phyloP scores from a whole-genome alignment of 2,329 filamentous ascomycete genomes.

The Nigrospora osmanthi region DNA sequence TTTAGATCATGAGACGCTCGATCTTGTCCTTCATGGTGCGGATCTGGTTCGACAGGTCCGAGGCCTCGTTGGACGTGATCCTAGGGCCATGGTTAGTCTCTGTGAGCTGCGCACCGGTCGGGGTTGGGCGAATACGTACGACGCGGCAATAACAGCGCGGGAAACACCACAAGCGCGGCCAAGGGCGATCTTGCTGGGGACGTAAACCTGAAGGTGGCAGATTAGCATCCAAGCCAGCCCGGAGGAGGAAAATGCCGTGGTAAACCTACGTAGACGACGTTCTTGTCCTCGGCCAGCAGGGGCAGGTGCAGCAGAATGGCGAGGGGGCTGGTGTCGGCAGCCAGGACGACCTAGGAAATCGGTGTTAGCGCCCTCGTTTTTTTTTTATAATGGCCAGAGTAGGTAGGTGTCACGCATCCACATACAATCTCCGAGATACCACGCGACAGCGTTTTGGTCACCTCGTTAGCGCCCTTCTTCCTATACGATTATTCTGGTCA shows the following conservation, averaged over 20 bases:
- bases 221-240: neutral
- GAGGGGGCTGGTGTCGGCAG: conserved; percentile 79
- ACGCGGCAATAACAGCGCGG: conserved; percentile 77
- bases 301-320: conserved; percentile 86
- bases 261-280: conserved; percentile 25
- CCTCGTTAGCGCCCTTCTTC: conserved; percentile 62
- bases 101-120: too few relatives aligned
- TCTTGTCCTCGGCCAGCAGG: conserved; percentile 78
- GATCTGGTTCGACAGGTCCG: conserved; percentile 83
- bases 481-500: neutral
- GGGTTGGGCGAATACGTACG: conserved; percentile 13
- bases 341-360: conserved; percentile 56
- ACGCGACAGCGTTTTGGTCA: conserved; percentile 82
- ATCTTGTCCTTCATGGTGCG: conserved; percentile 88
- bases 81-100: conserved; percentile 1
- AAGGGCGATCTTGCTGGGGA: conserved; percentile 65
- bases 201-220: conserved; percentile 44
- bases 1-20: conserved; percentile 87
- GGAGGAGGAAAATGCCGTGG: neutral
- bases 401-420: too few relatives aligned
- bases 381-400: too few relatives aligned
- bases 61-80: conserved; percentile 89
- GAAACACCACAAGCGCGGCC: conserved; percentile 86
- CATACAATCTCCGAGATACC: conserved; percentile 70
- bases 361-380: too few relatives aligned